Base-by-base conservation (phyloP, 345 rosid species). In the Stellera chamaejasme region DNA sequence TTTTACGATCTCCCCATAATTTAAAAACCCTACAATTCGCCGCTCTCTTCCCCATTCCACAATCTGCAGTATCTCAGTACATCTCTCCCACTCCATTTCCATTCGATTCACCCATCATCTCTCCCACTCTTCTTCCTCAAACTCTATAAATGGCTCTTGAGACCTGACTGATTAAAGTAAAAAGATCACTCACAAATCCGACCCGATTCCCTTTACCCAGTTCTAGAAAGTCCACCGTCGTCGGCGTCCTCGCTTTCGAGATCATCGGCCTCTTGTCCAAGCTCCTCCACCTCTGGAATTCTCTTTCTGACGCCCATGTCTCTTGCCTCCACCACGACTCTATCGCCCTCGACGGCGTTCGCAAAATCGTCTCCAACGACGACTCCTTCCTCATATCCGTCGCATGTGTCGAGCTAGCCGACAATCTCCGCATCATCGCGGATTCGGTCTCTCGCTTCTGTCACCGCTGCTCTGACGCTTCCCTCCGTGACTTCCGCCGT, bases 211-310 rank as follows among this genome's bases (percentile, higher is more conserved):
- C n/a, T n/a, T n/a, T n/a, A n/a, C n/a, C n/a, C n/a, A n/a, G n/a
- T n/a, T n/a, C n/a, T n/a, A n/a, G n/a, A n/a, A n/a, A n/a, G n/a
- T n/a, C n/a, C n/a, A n/a, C n/a, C n/a, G n/a, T n/a, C n/a, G n/a
- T n/a, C n/a, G n/a, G n/a, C n/a, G n/a, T n/a, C n/a, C n/a, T 88
- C 14, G 77, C 88, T 2, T 88, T 84, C n/a, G 97, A 94, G 66
- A 71, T 82, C 42, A 77, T 97, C 4, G 74, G 84, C 36, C 69
- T 89, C 64, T 84, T 93, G 94, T 81, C 99, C 0, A 93, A 87
- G 78, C 75, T 89, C 55, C 80, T 93, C 61, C 88, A 87, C 28
- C 71, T 83, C 5, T 81, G 88, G 82, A 79, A 74, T 25, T 80
- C 94, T 51, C 80, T 93, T 10, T 78, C 95, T 13, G 94, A 93